Conservation (phyloP, 2,329 filamentous ascomycete species). For the Aureobasidium pullulans region DNA sequence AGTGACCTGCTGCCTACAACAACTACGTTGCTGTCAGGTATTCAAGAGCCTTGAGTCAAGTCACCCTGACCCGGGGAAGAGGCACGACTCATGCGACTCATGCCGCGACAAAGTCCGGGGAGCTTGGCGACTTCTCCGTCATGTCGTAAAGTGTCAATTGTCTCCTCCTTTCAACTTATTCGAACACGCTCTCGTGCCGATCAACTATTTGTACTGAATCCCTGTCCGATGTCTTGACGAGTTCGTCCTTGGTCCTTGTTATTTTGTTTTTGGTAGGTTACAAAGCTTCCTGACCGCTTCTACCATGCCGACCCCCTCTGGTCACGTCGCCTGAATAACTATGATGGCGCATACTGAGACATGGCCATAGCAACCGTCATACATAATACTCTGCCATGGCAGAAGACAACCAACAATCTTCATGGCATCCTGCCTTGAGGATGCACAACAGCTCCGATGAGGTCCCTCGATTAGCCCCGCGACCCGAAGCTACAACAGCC, state of each 20-base stretch:
- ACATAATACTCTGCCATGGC: conserved; percentile 7
- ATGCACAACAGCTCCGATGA: neutral
- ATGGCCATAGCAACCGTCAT: neutral
- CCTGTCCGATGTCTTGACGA: conserved; percentile 3
- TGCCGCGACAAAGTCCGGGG: neutral
- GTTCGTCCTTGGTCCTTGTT: neutral
- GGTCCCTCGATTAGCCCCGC: neutral
- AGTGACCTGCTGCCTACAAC: conserved; percentile 8
- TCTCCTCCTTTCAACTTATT: neutral
- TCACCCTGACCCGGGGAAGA: neutral
- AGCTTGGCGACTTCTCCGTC: neutral
- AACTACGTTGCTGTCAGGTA: neutral
- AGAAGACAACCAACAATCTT: neutral
- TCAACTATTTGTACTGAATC: neutral
- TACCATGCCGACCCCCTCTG: neutral
- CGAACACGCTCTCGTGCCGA: neutral
- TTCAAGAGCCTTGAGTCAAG: neutral
- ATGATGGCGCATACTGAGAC: neutral
- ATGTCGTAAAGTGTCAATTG: neutral
- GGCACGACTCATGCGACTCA: neutral
- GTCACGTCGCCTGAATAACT: neutral
- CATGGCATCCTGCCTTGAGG: conserved; percentile 13
- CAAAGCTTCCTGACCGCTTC: neutral
- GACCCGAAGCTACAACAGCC: neutral
- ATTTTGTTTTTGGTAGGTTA: neutral